These are phyloP conservation scores for Cladophialophora yegresii DNA, from an alignment of 2,329 filamentous ascomycete species.

Conservation along the genomic window DNA sequence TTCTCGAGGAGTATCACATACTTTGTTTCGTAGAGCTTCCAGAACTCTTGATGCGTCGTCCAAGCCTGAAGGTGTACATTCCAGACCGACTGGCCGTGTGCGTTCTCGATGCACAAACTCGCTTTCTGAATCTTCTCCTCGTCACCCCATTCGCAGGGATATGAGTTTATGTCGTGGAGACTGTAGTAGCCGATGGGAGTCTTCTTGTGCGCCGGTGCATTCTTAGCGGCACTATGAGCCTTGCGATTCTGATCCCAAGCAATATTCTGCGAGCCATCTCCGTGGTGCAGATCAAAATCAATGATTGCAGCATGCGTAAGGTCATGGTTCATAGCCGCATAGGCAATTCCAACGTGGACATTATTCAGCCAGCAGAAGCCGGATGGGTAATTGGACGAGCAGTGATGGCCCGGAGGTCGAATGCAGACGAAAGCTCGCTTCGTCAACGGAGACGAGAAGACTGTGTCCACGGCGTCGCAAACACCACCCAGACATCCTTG, in stretches of 20 bases:
- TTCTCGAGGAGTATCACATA: conserved; percentile 80
- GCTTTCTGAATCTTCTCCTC: conserved; percentile 91
- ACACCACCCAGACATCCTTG: conserved; percentile 91
- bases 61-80: conserved; percentile 91
- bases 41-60: conserved; percentile 82
- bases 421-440: conserved; percentile 87
- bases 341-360: conserved; percentile 92
- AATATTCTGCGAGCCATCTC: conserved; percentile 93
- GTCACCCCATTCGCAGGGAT: conserved; percentile 93
- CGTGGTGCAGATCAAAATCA: conserved; percentile 89
- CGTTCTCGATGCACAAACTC: conserved; percentile 89
- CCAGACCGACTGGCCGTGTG: conserved; percentile 92
- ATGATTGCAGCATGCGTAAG: conserved; percentile 92
- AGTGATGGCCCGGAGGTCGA: conserved; percentile 92
- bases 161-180: conserved; percentile 97
- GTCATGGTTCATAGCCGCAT: conserved; percentile 79
- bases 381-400: conserved; percentile 82
- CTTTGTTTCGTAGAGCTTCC: conserved; percentile 77
- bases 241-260: conserved; percentile 86
- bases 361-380: conserved; percentile 99
- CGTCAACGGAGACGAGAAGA: conserved; percentile 64
- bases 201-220: conserved; percentile 74
- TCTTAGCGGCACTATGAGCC: conserved; percentile 64
- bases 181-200: conserved; percentile 93
- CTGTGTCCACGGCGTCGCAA: conserved; percentile 84